Evolutionary conservation across 2,329 filamentous ascomycete species (phyloP), one percentile per base, ranked within the genome.

Genomic region (Ampelomyces quisqualis): DNA sequence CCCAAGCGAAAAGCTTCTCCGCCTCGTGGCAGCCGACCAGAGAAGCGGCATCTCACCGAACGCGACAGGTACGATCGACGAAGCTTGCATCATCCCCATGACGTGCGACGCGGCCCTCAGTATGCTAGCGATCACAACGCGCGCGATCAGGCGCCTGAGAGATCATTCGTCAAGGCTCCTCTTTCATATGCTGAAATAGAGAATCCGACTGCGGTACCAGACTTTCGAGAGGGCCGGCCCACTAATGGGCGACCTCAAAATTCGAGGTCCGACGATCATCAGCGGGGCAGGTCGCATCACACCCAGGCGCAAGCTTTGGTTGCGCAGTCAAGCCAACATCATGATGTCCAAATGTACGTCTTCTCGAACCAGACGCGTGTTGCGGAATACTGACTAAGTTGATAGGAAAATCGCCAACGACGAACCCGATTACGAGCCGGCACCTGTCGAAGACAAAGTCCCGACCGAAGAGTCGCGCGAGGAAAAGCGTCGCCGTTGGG

Each of bases 21-120:
- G 23, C 53, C 57, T 11, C 60, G 54, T 31, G 51, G 52, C 23
- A 45, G 27, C 32, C 57, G 61, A 17, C 55, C 57, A 26, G 79
- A 78, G 58, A 90, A 90, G 70, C 79, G 86, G 53, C 68, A 76
- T 35, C 49, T 57, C 42, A 52, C 53, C 51, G 58, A 63, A 56
- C 55, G 50, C 37, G 46, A 42, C 39, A 60, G 60, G 67, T 47
- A 68, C 76, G 82, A 86, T 55, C 69, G 78, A 27, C 75, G 83
- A 60, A 80, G 80, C 63, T 81, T 79, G 55, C 72, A 78, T 22
- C 78, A 79, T 55, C 82, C 85, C 71, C 82, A 86, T 61, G 77
- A 82, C 40, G 36, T 36, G 34, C 30, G 46, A 13, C 20, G 27
- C 10, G 43, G 31, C 5, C 42, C 36, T 4, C 29, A 35, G 17